Percentiles rank a stretch among this genome's conserved stretches.
These are phyloP conservation scores for Lentinula edodes DNA, from an alignment of 768 basidiomycete species.

Conservation along the genomic window DNA sequence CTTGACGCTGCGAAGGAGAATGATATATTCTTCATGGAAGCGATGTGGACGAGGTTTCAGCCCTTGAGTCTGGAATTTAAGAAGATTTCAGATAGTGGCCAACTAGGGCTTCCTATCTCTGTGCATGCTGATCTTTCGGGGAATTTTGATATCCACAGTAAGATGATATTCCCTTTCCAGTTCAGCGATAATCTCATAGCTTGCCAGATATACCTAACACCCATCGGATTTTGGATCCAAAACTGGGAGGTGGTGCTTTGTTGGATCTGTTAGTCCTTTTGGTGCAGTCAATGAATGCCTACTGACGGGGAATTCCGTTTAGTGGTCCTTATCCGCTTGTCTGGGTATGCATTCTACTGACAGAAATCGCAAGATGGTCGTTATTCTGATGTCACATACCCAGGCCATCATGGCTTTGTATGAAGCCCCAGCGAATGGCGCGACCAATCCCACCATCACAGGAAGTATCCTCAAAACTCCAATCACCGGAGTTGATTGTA, in stretches of 20 bases:
- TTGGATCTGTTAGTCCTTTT: slow-evolving; percentile 65
- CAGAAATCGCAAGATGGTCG: too few relatives aligned
- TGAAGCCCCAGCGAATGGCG: slow-evolving; percentile 72
- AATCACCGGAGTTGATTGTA: slow-evolving; percentile 73
- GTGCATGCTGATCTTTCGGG: slow-evolving; percentile 74
- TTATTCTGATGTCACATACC: slow-evolving; percentile 1
- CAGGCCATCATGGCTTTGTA: slow-evolving; percentile 76
- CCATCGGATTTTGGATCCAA: slow-evolving; percentile 74
- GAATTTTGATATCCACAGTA: slow-evolving; percentile 63
- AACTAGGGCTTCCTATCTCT: slow-evolving; percentile 61
- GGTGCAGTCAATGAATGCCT: slow-evolving; percentile 16
- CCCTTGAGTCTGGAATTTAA: slow-evolving; percentile 63
- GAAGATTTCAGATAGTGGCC: slow-evolving; percentile 53
- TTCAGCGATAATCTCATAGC: not conserved
- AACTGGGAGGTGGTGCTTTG: slow-evolving; percentile 76
- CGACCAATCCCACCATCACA: slow-evolving; percentile 50
- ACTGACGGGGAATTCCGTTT: not conserved
- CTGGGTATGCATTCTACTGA: slow-evolving; percentile 44
- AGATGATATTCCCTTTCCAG: slow-evolving; percentile 15
- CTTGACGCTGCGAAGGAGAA: slow-evolving; percentile 70
- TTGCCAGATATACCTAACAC: slow-evolving; percentile 40
- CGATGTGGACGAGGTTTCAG: slow-evolving; percentile 83
- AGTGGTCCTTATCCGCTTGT: slow-evolving; percentile 81
- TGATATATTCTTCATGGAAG: slow-evolving; percentile 89
- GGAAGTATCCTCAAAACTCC: slow-evolving; percentile 77